Evolutionary conservation across 306 rosid species (phyloP), one percentile per base, ranked within the genome.

Genomic region (Quercus ilex): DNA sequence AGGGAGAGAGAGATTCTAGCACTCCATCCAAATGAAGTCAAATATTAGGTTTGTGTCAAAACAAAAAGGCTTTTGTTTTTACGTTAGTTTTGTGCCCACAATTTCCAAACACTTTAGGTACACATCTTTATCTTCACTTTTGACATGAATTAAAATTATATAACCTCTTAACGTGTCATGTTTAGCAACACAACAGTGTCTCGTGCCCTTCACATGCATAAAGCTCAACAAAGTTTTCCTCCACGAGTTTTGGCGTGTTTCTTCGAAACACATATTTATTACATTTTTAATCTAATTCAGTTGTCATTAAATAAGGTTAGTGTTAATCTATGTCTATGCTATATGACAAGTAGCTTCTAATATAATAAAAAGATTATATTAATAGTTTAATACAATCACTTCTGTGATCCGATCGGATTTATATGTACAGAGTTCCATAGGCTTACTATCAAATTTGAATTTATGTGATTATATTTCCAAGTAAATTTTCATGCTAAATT

Each of bases 41-140:
- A 60, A 56, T 25, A 73, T 68, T 82, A 82, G 88, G 88, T 82
- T 82, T 49, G 4, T 28, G 77, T 82, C 84, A 15, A 81, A 81
- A 75, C 79, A 17, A 52, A 38, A 38, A 53, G 20, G 18, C 60
- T 49, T 55, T 76, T 72, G 74, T 81, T 52, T 28, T 21, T 58
- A 55, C 69, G 21, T 17, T 33, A 56, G n/a, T 58, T 60, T 72
- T 51, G 26, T 46, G 58, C 76, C 79, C 57, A 83, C 56, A 69
- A 71, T 64, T 71, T 55, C 20, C 53, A 43, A 28, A 75, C 15
- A 11, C 46, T 49, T 10, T 49, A 49, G 53, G 14, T 49, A 49
- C 15, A 49, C 53, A 49, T 49, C 53, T 49, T 49, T 49, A 49
- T 49, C 53, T 49, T 49, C 53, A 11, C 53, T 49, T 49, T 49